A percentile compares a stretch with the other conserved stretches of the same genome.
Evolutionary conservation across 2,329 filamentous ascomycete genomes (phyloP).

Genomic region (Diplodia seriata): DNA sequence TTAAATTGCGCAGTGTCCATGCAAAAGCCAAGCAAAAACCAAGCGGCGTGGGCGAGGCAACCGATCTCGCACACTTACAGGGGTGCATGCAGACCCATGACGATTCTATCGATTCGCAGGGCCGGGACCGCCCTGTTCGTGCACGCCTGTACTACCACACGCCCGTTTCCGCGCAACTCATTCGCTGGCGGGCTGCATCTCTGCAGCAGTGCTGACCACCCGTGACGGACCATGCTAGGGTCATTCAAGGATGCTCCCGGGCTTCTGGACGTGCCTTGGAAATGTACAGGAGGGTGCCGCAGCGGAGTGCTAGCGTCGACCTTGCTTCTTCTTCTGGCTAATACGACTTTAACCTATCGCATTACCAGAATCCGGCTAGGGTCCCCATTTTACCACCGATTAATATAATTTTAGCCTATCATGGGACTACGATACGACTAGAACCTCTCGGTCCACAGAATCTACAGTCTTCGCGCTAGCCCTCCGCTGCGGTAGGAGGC

Average conservation of each 20-base stretch:
- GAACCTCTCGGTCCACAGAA: too few species aligned
- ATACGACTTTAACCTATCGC: too few species aligned
- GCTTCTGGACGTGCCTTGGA: background rate
- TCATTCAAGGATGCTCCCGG: background rate
- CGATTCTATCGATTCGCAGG: background rate
- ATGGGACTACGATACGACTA: too few species aligned
- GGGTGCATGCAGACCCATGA: background rate
- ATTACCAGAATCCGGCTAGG: too few species aligned
- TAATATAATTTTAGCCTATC: too few species aligned
- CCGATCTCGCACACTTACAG: background rate
- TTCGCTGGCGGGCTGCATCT: background rate
- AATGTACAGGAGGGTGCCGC: too few species aligned
- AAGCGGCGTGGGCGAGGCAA: too few species aligned
- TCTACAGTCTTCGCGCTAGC: too few species aligned
- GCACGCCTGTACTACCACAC: background rate
- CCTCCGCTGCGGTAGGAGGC: too few species aligned
- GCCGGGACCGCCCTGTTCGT: background rate
- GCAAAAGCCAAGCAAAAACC: background rate
- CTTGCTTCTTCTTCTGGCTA: too few species aligned
- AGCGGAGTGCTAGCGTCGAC: too few species aligned
- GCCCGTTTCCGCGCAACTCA: background rate
- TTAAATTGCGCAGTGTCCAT: background rate
- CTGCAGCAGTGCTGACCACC: background rate
- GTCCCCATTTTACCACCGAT: too few species aligned
- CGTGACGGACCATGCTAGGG: background rate